Evolutionary conservation across 1,139 yeast genomes (phyloP).

Genomic region (Pichia sp.): DNA sequence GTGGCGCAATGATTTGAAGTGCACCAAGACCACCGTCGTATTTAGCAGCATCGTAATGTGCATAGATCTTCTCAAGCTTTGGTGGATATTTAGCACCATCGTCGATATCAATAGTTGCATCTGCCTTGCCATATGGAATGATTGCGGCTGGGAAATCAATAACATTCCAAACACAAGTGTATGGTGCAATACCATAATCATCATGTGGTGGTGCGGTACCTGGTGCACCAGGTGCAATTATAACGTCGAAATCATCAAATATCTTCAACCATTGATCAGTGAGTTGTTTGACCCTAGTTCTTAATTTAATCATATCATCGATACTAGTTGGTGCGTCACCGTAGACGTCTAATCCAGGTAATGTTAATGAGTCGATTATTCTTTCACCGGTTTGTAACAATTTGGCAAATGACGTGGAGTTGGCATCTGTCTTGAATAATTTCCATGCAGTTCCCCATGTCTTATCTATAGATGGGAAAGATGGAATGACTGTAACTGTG

Average conservation of each 20-base stretch:
- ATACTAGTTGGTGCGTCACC: conserved; percentile 50
- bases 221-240: conserved; percentile 63
- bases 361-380: conserved; percentile 52
- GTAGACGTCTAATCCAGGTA: conserved; percentile 57
- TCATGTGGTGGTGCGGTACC: conserved; percentile 62
- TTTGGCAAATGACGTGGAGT: conserved; percentile 44
- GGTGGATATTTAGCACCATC: conserved; percentile 21
- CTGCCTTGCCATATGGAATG: conserved; percentile 62
- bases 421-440: conserved; percentile 59
- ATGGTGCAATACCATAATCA: conserved; percentile 45
- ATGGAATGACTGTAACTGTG: conserved; percentile 45
- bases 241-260: conserved; percentile 55
- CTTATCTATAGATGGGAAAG: conserved; percentile 43
- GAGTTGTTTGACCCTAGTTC: background rate
- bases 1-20: conserved; percentile 10
- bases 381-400: conserved; percentile 34
- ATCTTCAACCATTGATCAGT: conserved; percentile 4
- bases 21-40: conserved; percentile 8
- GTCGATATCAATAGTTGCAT: conserved; percentile 33
- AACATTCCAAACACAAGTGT: conserved; percentile 64
- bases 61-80: conserved; percentile 5
- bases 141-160: conserved; percentile 60
- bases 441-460: conserved; percentile 49
- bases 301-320: conserved; percentile 41
- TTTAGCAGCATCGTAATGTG: conserved; percentile 1